A percentile compares a stretch with the other conserved stretches of the same genome.
These are phyloP conservation scores for Vitis amurensis DNA, from an alignment of 164 flowering plant species.

Conservation along the genomic window DNA sequence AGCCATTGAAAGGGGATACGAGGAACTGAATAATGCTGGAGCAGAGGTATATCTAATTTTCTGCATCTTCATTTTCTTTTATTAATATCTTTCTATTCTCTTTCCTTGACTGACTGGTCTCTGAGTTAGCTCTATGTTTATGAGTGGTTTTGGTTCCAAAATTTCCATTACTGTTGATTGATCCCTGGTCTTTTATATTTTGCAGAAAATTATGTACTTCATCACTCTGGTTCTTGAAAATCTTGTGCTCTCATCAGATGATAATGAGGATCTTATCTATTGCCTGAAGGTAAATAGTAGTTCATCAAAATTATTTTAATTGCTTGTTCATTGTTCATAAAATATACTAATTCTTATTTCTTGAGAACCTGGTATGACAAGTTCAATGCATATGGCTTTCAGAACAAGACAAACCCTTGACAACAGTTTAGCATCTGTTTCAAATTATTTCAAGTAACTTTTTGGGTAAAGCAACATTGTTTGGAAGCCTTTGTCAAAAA, in stretches of 20 bases:
- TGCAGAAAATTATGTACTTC: slow-evolving; percentile 93
- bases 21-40: slow-evolving; percentile 73
- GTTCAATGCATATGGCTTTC: too few relatives aligned
- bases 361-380: neutral
- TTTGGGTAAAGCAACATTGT: too few relatives aligned
- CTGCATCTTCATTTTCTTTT: neutral
- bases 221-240: slow-evolving; percentile 83
- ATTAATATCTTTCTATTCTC: neutral
- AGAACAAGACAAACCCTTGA: too few relatives aligned
- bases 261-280: slow-evolving; percentile 92
- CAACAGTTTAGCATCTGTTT: too few relatives aligned
- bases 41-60: slow-evolving; percentile 63
- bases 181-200: slow-evolving; percentile 8
- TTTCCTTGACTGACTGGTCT: neutral
- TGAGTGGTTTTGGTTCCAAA: neutral
- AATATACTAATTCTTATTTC: neutral
- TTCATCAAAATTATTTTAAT: neutral
- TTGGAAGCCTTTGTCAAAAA: too few relatives aligned
- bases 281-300: slow-evolving; percentile 78
- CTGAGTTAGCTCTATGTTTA: neutral
- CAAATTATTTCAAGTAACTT: too few relatives aligned
- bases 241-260: slow-evolving; percentile 78
- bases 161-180: too few relatives aligned
- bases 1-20: slow-evolving; percentile 90
- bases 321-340: slow-evolving; percentile 1